These are phyloP conservation scores for Dittrichia graveolens DNA, from an alignment of 129 eudicot species.

Conservation along the genomic window DNA sequence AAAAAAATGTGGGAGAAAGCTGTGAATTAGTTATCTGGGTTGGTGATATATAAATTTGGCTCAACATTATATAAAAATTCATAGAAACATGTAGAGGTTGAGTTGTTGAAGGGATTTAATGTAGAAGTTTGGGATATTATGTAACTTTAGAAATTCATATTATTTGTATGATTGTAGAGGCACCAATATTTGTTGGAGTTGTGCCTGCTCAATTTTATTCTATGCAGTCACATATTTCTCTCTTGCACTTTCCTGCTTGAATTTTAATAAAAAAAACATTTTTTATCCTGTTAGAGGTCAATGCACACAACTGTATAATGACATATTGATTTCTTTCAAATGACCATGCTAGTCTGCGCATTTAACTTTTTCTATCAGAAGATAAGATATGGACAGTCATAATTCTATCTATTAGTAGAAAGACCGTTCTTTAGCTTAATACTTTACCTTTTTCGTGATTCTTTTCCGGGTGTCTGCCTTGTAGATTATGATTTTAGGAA, in stretches of 20 bases:
- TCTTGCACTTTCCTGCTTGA: too few relatives aligned
- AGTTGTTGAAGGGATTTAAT: not conserved
- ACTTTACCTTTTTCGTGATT: too few relatives aligned
- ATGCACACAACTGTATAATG: too few relatives aligned
- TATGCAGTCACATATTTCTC: not conserved
- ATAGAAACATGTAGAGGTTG: conserved; percentile 25
- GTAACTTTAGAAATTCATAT: conserved; percentile 43
- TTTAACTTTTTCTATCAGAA: too few relatives aligned
- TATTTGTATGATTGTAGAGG: conserved; percentile 37
- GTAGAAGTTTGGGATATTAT: conserved; percentile 11
- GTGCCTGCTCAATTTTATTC: conserved; percentile 31
- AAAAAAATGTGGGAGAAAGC: conserved; percentile 30
- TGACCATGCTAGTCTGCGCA: too few relatives aligned
- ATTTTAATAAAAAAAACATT: not conserved
- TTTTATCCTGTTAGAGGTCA: not conserved
- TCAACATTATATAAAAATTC: conserved; percentile 17
- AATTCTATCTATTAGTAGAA: too few relatives aligned
- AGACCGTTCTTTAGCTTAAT: too few relatives aligned
- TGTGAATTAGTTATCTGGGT: conserved; percentile 14
- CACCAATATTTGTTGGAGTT: conserved; percentile 29
- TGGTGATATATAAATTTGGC: conserved; percentile 22
- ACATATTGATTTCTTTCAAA: too few relatives aligned
- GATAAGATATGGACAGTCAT: too few relatives aligned
- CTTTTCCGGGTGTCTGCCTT: too few relatives aligned
- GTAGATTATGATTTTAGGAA: too few relatives aligned